Conservation (phyloP, 2,329 filamentous ascomycete genomes). For the Aureobasidium leucospermi region DNA sequence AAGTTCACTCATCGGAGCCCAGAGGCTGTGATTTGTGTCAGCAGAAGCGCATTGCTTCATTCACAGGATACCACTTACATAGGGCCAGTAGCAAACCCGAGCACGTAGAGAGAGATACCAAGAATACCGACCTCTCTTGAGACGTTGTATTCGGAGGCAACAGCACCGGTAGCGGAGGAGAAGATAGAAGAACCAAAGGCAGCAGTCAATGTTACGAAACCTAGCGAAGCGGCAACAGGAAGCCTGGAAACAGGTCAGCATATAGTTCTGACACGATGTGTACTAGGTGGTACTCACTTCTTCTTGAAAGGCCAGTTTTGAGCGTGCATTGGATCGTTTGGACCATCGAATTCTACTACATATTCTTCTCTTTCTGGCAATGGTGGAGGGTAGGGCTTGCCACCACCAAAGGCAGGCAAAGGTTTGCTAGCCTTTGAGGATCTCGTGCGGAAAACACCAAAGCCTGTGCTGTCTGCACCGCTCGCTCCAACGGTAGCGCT, state of each 20-base stretch:
- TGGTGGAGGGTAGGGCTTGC: slow-evolving; percentile 65
- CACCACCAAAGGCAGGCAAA: slow-evolving; percentile 62
- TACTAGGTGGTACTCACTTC: slow-evolving; percentile 49
- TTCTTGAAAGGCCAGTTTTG: slow-evolving; percentile 79
- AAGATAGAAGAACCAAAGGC: slow-evolving; percentile 54
- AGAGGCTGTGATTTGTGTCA: slow-evolving; percentile 25
- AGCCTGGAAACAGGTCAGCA: slow-evolving; percentile 35
- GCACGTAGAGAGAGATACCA: slow-evolving; percentile 30
- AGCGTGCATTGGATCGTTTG: slow-evolving; percentile 66
- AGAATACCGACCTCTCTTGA: slow-evolving; percentile 32
- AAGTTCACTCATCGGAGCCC: slow-evolving; percentile 44
- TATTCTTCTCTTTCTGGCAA: slow-evolving; percentile 68
- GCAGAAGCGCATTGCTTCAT: slow-evolving; percentile 14
- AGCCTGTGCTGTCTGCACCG: not conserved
- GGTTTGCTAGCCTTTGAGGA: slow-evolving; percentile 48
- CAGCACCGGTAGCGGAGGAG: slow-evolving; percentile 34
- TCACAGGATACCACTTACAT: not conserved
- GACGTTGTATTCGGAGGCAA: slow-evolving; percentile 38
- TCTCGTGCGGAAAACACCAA: slow-evolving; percentile 27
- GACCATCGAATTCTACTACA: slow-evolving; percentile 73
- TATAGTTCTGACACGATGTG: slow-evolving; percentile 4
- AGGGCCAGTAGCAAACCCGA: slow-evolving; percentile 31
- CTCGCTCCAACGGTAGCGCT: slow-evolving; percentile 58
- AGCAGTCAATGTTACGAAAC: slow-evolving; percentile 63
- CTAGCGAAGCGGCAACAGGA: slow-evolving; percentile 59